A percentile compares a stretch with the other conserved stretches of the same genome.
These are phyloP conservation scores for Spathaspora hagerdaliae DNA, from an alignment of 805 yeast genomes.

Conservation along the genomic window DNA sequence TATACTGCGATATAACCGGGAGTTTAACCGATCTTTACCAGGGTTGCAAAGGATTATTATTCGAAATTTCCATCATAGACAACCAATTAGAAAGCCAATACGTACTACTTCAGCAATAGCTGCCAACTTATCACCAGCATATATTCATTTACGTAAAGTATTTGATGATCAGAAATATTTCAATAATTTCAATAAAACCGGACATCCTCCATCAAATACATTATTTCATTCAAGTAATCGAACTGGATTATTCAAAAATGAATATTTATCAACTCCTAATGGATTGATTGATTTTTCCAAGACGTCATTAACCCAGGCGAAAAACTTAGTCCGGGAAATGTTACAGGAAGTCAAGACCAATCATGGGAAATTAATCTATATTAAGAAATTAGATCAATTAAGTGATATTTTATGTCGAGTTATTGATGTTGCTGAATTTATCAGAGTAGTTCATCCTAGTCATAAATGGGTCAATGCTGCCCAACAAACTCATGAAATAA, in stretches of 20 bases:
- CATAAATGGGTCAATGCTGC: slow-evolving; percentile 70
- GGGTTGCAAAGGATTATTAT: not conserved
- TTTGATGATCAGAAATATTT: slow-evolving; percentile 64
- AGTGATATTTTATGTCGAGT: slow-evolving; percentile 89
- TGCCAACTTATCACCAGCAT: not conserved
- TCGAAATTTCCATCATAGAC: not conserved
- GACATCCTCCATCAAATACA: slow-evolving; percentile 5
- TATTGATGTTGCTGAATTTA: slow-evolving; percentile 89
- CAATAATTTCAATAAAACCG: slow-evolving; percentile 42
- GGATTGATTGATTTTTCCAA: slow-evolving; percentile 69
- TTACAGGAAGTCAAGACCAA: slow-evolving; percentile 30
- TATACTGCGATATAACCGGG: not conserved
- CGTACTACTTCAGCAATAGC: slow-evolving; percentile 10
- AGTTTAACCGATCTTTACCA: not conserved
- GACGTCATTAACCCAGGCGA: slow-evolving; percentile 63
- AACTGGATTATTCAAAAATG: slow-evolving; percentile 73
- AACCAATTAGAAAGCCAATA: not conserved
- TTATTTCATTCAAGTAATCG: slow-evolving; percentile 9
- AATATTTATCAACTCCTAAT: slow-evolving; percentile 60
- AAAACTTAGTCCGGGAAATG: slow-evolving; percentile 55
- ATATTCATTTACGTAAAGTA: slow-evolving; percentile 34
- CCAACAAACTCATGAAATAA: slow-evolving; percentile 77
- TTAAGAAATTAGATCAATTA: slow-evolving; percentile 71
- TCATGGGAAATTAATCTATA: slow-evolving; percentile 44
- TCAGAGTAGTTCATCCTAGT: slow-evolving; percentile 84